These are phyloP conservation scores for Neurospora crassa DNA, from an alignment of 2,329 filamentous ascomycete species.

Conservation along the genomic window DNA sequence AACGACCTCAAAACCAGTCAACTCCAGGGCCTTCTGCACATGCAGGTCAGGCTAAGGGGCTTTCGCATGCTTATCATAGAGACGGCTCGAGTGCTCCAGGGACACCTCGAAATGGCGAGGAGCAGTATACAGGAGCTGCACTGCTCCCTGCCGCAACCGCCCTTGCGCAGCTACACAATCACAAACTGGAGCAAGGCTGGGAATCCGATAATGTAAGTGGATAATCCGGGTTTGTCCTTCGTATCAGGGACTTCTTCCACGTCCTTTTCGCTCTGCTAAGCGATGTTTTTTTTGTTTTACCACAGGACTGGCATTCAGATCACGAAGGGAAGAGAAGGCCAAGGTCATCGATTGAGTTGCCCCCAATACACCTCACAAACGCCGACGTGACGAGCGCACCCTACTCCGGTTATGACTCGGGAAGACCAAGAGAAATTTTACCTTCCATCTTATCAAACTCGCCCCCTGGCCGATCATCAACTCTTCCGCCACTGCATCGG, in stretches of 20 bases:
- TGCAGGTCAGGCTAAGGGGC: conserved; percentile 34
- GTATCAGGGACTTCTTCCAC: background rate
- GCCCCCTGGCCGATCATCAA: conserved; percentile 78
- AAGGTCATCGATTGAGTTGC: conserved; percentile 62
- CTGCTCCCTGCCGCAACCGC: conserved; percentile 70
- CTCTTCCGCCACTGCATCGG: conserved; percentile 73
- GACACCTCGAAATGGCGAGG: conserved; percentile 60
- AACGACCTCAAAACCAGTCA: conserved; percentile 25
- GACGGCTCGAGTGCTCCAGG: conserved; percentile 58
- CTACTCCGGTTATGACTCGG: conserved; percentile 51
- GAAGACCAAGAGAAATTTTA: conserved; percentile 62
- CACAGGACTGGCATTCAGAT: conserved; percentile 63
- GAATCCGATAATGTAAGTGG: conserved; percentile 63
- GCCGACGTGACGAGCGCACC: conserved; percentile 64
- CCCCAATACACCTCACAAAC: conserved; percentile 51
- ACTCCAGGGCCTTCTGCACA: conserved; percentile 23
- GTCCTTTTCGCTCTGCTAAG: conserved; percentile 7
- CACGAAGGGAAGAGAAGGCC: conserved; percentile 54
- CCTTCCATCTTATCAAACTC: conserved; percentile 76
- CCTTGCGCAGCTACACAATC: conserved; percentile 70
- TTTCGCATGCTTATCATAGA: conserved; percentile 54
- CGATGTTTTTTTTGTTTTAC: conserved; percentile 6
- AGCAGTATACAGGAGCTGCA: conserved; percentile 54
- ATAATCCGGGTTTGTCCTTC: background rate
- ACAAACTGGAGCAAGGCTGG: conserved; percentile 67